Evolutionary conservation across 1,284 basidiomycete genomes (phyloP).

Genomic region (Boletus mariae): DNA sequence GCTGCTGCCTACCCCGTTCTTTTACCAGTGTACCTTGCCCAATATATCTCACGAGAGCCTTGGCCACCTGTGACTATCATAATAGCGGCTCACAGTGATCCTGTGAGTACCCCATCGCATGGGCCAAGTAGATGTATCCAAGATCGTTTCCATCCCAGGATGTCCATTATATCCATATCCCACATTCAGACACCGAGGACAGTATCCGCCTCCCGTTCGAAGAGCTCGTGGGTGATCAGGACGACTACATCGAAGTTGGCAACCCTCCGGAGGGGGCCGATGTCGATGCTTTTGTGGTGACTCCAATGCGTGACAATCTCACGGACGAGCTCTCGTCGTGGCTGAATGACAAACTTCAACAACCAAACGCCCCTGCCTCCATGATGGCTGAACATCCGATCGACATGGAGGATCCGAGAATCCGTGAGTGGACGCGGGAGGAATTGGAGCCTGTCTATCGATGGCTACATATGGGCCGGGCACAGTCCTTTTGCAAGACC

Average conservation of each 20-base stretch:
- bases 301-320: slow-evolving; percentile 12
- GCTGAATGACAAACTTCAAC: slow-evolving; percentile 29
- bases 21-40: slow-evolving; percentile 39
- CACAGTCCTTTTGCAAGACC: slow-evolving; percentile 21
- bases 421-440: slow-evolving; percentile 34
- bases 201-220: slow-evolving; percentile 27
- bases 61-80: slow-evolving; percentile 35
- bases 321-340: slow-evolving; percentile 26
- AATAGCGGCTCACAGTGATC: slow-evolving; percentile 30
- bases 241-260: slow-evolving; percentile 28
- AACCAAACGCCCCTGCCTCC: slow-evolving; percentile 17
- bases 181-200: slow-evolving; percentile 19
- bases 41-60: slow-evolving; percentile 27
- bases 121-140: neutral
- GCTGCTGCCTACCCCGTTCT: slow-evolving; percentile 42
- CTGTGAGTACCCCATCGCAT: slow-evolving; percentile 21
- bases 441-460: slow-evolving; percentile 30
- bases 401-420: slow-evolving; percentile 38
- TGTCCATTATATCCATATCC: slow-evolving; percentile 30
- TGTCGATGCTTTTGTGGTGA: slow-evolving; percentile 17
- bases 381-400: slow-evolving; percentile 13
- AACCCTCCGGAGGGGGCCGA: slow-evolving; percentile 20
- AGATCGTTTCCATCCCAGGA: slow-evolving; percentile 16
- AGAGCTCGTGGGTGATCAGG: slow-evolving; percentile 21
- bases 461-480: slow-evolving; percentile 22